Conservation (phyloP, 495 filamentous ascomycete genomes). For the Terfezia claveryi region DNA sequence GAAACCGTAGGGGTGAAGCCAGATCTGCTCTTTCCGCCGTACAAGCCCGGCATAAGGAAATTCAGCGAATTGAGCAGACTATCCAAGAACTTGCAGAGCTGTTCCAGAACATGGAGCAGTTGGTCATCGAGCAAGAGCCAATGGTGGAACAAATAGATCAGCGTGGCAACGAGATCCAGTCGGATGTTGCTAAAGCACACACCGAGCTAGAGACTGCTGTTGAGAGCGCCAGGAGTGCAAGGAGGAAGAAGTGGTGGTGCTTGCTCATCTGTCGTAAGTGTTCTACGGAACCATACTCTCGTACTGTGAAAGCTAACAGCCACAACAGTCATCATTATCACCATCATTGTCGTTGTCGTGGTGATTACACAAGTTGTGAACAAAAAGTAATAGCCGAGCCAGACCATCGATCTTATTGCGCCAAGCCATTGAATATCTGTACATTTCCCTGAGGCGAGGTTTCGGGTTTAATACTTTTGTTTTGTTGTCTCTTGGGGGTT, state of each 20-base stretch:
- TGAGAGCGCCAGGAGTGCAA: conserved; percentile 49
- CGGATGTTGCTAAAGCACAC: conserved; percentile 61
- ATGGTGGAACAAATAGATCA: conserved; percentile 56
- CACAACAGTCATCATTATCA: conserved; percentile 16
- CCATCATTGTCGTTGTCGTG: conserved; percentile 14
- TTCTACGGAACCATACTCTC: not conserved
- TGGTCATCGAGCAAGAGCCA: conserved; percentile 65
- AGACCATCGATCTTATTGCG: no score
- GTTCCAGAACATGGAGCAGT: conserved; percentile 62
- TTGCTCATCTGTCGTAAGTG: conserved; percentile 57
- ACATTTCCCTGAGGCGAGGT: no score
- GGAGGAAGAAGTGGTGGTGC: conserved; percentile 98
- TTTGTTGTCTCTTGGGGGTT: no score
- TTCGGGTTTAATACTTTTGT: no score
- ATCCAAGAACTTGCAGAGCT: conserved; percentile 67
- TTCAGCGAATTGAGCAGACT: conserved; percentile 74
- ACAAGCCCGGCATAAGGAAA: conserved; percentile 61
- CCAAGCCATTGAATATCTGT: no score
- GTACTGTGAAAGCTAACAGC: not conserved
- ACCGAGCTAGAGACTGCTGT: conserved; percentile 57
- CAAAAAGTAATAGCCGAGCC: not conserved
- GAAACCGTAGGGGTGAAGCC: conserved; percentile 59
- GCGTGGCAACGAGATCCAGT: conserved; percentile 54
- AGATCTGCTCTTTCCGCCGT: conserved; percentile 55
- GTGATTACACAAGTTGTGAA: conserved; percentile 8